Conservation (phyloP, 2,329 filamentous ascomycete species). For the Esteya vermicola region DNA sequence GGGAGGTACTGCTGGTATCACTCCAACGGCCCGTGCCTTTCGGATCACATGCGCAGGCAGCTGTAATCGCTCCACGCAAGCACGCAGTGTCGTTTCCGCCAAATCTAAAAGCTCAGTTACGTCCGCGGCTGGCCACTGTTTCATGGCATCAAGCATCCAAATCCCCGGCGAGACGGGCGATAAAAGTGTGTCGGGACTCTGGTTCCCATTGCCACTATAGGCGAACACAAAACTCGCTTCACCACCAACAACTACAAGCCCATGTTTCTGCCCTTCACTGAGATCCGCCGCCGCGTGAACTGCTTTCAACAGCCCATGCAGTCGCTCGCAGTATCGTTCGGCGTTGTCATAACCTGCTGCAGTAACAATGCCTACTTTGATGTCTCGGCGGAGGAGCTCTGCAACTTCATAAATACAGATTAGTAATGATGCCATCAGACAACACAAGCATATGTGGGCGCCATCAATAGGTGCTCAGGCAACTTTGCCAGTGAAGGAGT, state of each 20-base stretch:
- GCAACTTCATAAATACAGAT: background rate
- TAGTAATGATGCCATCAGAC: too few species aligned
- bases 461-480: too few species aligned
- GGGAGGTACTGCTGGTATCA: slow-evolving; percentile 17
- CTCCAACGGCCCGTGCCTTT: slow-evolving; percentile 77
- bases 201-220: slow-evolving; percentile 43
- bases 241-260: slow-evolving; percentile 83
- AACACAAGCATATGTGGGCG: too few species aligned
- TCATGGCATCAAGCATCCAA: slow-evolving; percentile 72
- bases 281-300: slow-evolving; percentile 39
- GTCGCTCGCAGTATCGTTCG: slow-evolving; percentile 69
- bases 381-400: slow-evolving; percentile 61
- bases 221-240: slow-evolving; percentile 93
- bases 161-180: slow-evolving; percentile 47
- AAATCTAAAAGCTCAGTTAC: slow-evolving; percentile 75
- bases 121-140: slow-evolving; percentile 59
- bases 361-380: slow-evolving; percentile 88
- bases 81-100: slow-evolving; percentile 68
- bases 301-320: slow-evolving; percentile 76
- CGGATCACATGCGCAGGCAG: slow-evolving; percentile 69
- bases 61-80: slow-evolving; percentile 67
- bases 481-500: too few species aligned
- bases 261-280: slow-evolving; percentile 53
- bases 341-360: slow-evolving; percentile 89
- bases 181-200: slow-evolving; percentile 49